Conservation (phyloP, 2,329 filamentous ascomycete genomes). For the Cladophialophora yegresii region DNA sequence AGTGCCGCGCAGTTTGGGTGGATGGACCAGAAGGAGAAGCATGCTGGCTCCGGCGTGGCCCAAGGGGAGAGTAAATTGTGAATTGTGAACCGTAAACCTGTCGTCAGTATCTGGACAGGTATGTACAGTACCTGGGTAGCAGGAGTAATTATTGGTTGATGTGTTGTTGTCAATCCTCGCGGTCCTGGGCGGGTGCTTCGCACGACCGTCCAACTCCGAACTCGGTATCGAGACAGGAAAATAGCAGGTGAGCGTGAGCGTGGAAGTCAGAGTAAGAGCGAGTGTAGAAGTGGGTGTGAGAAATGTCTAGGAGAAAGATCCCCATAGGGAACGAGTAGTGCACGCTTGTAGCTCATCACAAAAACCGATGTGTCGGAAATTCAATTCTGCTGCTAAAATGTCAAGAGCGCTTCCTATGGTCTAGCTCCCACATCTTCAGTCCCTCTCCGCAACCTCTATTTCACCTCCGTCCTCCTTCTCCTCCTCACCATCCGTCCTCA, state of each 20-base stretch:
- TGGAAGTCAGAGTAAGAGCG: too few species aligned
- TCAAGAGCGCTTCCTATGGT: too few species aligned
- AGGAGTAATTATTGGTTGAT: not conserved
- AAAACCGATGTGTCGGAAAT: not conserved
- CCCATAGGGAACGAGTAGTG: not conserved
- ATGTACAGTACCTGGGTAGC: not conserved
- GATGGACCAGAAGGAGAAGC: constrained; percentile 39
- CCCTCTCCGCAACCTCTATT: too few species aligned
- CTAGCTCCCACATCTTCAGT: too few species aligned
- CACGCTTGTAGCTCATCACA: not conserved
- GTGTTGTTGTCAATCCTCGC: too few species aligned
- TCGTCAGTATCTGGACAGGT: too few species aligned
- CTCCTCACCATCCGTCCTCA: too few species aligned
- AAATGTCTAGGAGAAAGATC: too few species aligned
- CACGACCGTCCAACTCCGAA: not conserved
- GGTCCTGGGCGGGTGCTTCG: not conserved
- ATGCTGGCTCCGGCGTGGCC: constrained; percentile 11
- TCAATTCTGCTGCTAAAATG: too few species aligned
- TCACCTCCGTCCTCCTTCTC: too few species aligned
- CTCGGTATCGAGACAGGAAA: too few species aligned
- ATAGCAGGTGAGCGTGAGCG: not conserved
- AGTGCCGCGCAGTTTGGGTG: constrained; percentile 46
- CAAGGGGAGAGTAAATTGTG: constrained; percentile 18
- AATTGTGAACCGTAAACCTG: not conserved
- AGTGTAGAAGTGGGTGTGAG: not conserved